Evolutionary conservation across 1,284 basidiomycete genomes (phyloP), one percentile per base, ranked within the genome.

Genomic region (Ceratobasidium papillatum): DNA sequence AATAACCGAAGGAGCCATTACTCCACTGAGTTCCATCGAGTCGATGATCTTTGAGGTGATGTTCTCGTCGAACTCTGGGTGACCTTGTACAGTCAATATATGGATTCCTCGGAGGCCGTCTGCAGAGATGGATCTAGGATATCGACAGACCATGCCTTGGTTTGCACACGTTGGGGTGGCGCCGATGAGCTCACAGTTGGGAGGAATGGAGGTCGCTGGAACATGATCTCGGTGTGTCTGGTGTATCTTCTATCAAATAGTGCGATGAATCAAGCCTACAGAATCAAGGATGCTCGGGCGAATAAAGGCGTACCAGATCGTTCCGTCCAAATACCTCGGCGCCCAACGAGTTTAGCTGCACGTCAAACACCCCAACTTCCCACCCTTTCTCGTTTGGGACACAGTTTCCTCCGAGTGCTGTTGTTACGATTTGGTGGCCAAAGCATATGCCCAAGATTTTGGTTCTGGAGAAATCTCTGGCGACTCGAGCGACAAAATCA

Each of bases 211-310:
- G 14, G 58, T 72, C 1, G 54, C 77, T 1, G 91, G 88, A 54
- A 95, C 91, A 80, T 94, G 91, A 81, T 96, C 95, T 36, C 88
- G 86, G 82, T 96, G 94, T 87, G 95, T 91, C 82, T 96, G 87
- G 80, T 95, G 90, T 74, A 96, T 87, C 59, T 85, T 86, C 89
- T 91, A 78, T 43, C 32, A 5, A 38, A 30, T 38, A 58, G 22
- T 34, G 34, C 12, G 49, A 30, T n/a, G 36, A 1, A 5, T 43
- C 9, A 34, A n/a, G 41, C 22, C 19, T 22, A 2, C 32, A 54
- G 43, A 68, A 25, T 12, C 25, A 38, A 25, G 3, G 11, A 14
- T n/a, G n/a, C n/a, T n/a, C 25, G 11, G 43, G 32, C 51, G 19
- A 17, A 52, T 30, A 52, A 58, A 45, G 51, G 54, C 85, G 45